Conservation (phyloP, 2,329 filamentous ascomycete species). For the Ascochyta viciae-villosae region DNA sequence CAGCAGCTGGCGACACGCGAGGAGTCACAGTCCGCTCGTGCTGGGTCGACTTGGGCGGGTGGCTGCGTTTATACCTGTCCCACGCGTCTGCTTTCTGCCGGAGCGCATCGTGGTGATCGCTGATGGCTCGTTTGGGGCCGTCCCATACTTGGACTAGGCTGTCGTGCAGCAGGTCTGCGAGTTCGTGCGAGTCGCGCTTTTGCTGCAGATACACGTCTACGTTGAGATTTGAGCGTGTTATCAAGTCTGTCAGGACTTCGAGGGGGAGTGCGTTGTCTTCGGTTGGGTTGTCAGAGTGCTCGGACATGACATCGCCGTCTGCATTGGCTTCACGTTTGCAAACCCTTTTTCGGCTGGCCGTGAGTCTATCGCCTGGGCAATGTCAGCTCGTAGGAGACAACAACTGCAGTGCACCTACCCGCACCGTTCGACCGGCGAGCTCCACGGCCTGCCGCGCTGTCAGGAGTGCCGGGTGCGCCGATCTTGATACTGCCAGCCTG, state of each 20-base stretch:
- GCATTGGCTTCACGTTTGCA: constrained; percentile 17
- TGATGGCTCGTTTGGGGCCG: not conserved
- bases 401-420: not conserved
- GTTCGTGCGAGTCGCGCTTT: not conserved
- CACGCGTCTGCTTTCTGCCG: not conserved
- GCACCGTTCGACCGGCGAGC: not conserved
- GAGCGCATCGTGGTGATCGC: not conserved
- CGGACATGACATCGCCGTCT: not conserved
- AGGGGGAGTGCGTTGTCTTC: constrained; percentile 9
- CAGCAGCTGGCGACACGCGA: not conserved
- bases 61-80: not conserved
- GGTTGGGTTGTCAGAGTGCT: not conserved
- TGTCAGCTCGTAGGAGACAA: not conserved
- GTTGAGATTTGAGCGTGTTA: not conserved
- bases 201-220: not conserved
- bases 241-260: constrained; percentile 3
- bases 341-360: constrained; percentile 14
- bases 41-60: not conserved
- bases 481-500: constrained; percentile 12
- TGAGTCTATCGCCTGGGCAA: not conserved
- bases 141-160: constrained; percentile 1
- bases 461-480: constrained; percentile 1
- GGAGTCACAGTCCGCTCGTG: not conserved
- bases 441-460: not conserved
- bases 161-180: constrained; percentile 10